Percentiles rank a stretch among this genome's conserved stretches.
These are phyloP conservation scores for Biancaea sappan DNA, from an alignment of 306 rosid genomes.

Conservation along the genomic window DNA sequence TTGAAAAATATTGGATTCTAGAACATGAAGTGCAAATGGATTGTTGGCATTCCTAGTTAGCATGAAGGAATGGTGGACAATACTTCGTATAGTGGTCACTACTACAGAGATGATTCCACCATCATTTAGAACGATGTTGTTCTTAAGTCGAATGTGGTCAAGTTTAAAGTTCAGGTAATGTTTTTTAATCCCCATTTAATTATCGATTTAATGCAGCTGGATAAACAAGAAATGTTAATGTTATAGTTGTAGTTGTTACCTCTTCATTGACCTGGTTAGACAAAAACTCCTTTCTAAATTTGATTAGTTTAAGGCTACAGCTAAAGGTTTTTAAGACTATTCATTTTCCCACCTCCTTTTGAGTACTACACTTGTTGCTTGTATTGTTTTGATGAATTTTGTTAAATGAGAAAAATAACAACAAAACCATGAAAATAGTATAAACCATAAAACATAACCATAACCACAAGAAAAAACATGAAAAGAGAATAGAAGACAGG, in stretches of 20 bases:
- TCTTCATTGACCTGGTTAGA: constrained; percentile 20
- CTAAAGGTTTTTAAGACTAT: neutral
- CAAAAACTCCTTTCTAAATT: constrained; percentile 2
- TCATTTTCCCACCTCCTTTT: neutral
- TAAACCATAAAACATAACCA: too few species aligned
- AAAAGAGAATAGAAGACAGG: too few species aligned
- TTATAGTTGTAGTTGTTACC: neutral
- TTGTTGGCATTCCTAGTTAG: constrained; percentile 53
- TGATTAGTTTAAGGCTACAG: neutral
- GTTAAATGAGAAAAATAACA: too few species aligned
- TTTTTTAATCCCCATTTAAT: constrained; percentile 18
- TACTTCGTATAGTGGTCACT: constrained; percentile 43
- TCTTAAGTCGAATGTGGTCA: constrained; percentile 67
- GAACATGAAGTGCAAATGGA: constrained; percentile 96
- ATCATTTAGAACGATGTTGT: constrained; percentile 61
- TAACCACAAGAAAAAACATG: too few species aligned
- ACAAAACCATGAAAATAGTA: too few species aligned
- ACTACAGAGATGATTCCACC: constrained; percentile 59
- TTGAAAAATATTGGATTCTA: constrained; percentile 96
- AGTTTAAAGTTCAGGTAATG: constrained; percentile 92
- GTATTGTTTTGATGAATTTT: neutral
- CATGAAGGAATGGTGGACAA: constrained; percentile 70
- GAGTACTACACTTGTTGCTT: neutral
- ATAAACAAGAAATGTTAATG: constrained; percentile 8
- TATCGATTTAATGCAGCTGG: constrained; percentile 5